Base-by-base conservation (phyloP, 2,329 filamentous ascomycete species). In the Fusarium lyarnte region DNA sequence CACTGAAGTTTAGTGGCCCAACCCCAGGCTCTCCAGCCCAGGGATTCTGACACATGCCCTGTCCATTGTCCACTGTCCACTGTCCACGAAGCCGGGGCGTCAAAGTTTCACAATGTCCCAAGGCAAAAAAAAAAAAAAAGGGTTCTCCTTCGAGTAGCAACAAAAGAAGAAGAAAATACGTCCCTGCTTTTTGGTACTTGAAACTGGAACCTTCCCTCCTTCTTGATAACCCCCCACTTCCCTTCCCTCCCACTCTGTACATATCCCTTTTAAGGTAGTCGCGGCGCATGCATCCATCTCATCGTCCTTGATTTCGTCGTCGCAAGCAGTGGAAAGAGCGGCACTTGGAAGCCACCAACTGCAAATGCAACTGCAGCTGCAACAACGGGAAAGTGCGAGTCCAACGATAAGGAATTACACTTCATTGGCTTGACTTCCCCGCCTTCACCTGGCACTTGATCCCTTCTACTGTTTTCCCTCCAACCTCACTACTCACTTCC, bases 151-250 rank as follows among this genome's bases (percentile, higher is more conserved):
- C 31, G 9, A 43, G 17, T 59, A 66, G 36, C 19, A 52, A 51
- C 43, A 35, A 31, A 47, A n/a, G 21, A n/a, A 17, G n/a, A 46
- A 38, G 51, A 47, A 52, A 46, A 69, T 58, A 36, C 53, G 41
- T 65, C 68, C 43, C 73, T 68, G 53, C 63, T 71, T 54, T n/a
- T 52, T 23, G 33, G 58, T 46, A 19, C 58, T 46, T 12, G 47
- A 62, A 57, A 60, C 70, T 73, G 70, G 70, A 73, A 73, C 70
- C 66, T 73, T 74, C 71, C 58, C 70, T 71, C 66, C 25, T 21
- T 21, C 27, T 49, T 35, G 23, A 21, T 23, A 16, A 14, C 47
- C 52, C 65, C 55, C 66, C 70, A 65, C 51, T 73, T 58, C 27
- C 29, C 47, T 29, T 25, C 38, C 35, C 39, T 49, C 36, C 41